Conservation (phyloP, 805 yeast genomes). For the Zygoascus flipseniorum region DNA sequence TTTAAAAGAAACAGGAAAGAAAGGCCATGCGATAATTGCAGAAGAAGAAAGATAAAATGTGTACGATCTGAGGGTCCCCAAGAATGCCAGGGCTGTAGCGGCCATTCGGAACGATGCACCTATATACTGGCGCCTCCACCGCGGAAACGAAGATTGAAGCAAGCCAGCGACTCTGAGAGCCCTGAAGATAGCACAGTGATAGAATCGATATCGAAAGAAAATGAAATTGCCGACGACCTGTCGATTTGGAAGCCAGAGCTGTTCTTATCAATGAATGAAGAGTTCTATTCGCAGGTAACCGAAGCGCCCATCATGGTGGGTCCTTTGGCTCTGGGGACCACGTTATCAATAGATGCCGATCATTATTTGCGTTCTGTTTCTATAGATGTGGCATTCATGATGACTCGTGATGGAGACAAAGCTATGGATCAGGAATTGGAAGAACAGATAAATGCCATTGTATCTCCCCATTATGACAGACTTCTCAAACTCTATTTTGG, state of each 20-base stretch:
- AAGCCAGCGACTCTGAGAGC: not conserved
- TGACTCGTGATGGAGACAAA: conserved; percentile 16
- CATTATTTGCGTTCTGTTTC: conserved; percentile 19
- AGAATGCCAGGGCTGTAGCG: conserved; percentile 26
- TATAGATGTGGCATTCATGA: conserved; percentile 17
- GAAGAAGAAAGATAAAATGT: conserved; percentile 32
- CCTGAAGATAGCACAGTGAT: not conserved
- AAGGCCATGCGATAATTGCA: conserved; percentile 33
- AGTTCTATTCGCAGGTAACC: conserved; percentile 18
- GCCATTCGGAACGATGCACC: conserved; percentile 26
- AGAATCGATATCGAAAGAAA: not conserved
- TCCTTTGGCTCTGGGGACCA: not conserved
- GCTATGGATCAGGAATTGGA: conserved; percentile 11
- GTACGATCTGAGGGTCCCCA: conserved; percentile 18
- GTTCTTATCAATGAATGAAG: conserved; percentile 17
- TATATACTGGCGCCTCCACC: conserved; percentile 15
- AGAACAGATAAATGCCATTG: conserved; percentile 15
- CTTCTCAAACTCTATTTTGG: conserved; percentile 18
- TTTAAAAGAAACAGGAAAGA: conserved; percentile 21
- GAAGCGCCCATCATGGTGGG: conserved; percentile 9
- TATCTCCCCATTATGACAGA: conserved; percentile 16
- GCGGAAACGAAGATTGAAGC: not conserved
- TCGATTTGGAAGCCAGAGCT: not conserved
- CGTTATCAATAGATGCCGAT: conserved; percentile 3
- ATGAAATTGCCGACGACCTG: not conserved